Percentiles rank a stretch among this genome's conserved stretches.
These are phyloP conservation scores for Geranomyces variabilis DNA, from an alignment of 192 early-diverging fungal species.

Conservation along the genomic window DNA sequence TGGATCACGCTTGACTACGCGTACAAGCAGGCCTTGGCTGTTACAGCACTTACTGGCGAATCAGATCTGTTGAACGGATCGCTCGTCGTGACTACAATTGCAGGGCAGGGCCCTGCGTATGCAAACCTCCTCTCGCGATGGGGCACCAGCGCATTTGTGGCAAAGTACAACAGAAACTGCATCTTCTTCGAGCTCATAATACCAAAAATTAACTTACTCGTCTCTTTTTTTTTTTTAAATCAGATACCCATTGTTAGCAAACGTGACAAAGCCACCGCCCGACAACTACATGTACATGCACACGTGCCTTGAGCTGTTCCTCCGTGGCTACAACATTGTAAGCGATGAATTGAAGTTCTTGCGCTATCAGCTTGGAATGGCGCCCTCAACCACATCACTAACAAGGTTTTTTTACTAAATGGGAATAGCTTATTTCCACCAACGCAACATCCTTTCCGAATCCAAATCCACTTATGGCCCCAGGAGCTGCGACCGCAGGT, in stretches of 20 bases:
- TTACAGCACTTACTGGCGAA: background rate
- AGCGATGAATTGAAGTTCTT: background rate
- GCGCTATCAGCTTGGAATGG: too few species aligned
- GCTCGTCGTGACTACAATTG: background rate
- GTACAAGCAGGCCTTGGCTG: too few species aligned
- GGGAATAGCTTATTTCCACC: background rate
- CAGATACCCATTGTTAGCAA: conserved; percentile 6
- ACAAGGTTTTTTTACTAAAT: background rate
- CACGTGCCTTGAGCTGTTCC: conserved; percentile 23
- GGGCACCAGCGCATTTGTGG: conserved; percentile 1
- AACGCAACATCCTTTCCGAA: too few species aligned
- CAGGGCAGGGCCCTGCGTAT: conserved; percentile 21
- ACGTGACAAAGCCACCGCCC: background rate
- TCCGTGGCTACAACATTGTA: conserved; percentile 22
- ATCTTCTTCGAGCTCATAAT: background rate
- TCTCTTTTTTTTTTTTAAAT: conserved; percentile 1
- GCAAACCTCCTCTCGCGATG: conserved; percentile 4
- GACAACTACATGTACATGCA: conserved; percentile 1
- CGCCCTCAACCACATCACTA: too few species aligned
- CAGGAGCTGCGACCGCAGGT: too few species aligned
- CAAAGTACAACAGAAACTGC: background rate
- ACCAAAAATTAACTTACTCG: background rate
- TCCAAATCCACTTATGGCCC: too few species aligned
- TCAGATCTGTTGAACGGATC: background rate
- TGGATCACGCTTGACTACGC: background rate